These are phyloP conservation scores for Castanopsis chinensis DNA, from an alignment of 306 rosid species.

Conservation along the genomic window DNA sequence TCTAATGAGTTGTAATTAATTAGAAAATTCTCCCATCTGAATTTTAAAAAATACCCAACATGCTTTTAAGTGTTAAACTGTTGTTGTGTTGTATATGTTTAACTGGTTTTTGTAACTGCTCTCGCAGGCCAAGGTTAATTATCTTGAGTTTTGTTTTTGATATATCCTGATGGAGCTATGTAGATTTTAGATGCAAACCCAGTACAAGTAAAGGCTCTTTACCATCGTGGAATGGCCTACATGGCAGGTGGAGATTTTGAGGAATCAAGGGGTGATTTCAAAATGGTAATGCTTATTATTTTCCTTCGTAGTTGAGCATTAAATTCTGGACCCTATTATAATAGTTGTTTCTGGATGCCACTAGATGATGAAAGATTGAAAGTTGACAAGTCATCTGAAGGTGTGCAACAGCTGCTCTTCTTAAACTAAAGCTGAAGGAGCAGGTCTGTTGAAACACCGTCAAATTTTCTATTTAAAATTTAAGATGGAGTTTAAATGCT, in stretches of 20 bases:
- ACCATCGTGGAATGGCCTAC: constrained; percentile 97
- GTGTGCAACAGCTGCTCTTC: constrained; percentile 83
- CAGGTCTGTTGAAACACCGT: constrained; percentile 49
- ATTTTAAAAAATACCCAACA: not conserved
- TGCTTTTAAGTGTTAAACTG: not conserved
- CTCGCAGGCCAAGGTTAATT: not conserved
- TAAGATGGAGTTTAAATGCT: not conserved
- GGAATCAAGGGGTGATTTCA: constrained; percentile 79
- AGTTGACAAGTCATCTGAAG: constrained; percentile 68
- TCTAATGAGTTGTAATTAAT: not conserved
- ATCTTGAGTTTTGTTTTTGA: constrained; percentile 9
- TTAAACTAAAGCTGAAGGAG: constrained; percentile 70
- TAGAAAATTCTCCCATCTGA: not conserved
- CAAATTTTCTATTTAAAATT: not conserved
- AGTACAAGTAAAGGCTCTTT: constrained; percentile 81
- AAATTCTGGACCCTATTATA: constrained; percentile 1
- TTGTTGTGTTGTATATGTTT: not conserved
- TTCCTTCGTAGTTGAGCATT: not conserved
- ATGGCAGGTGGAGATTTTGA: constrained; percentile 81
- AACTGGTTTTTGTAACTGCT: not conserved
- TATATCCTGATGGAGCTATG: constrained; percentile 17
- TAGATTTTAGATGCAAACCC: constrained; percentile 95
- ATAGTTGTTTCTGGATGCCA: constrained; percentile 15
- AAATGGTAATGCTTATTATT: constrained; percentile 47
- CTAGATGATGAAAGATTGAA: constrained; percentile 75